Evolutionary conservation across 2,329 filamentous ascomycete genomes (phyloP), one percentile per base, ranked within the genome.

Genomic region (Paracoccidioides lutzii): DNA sequence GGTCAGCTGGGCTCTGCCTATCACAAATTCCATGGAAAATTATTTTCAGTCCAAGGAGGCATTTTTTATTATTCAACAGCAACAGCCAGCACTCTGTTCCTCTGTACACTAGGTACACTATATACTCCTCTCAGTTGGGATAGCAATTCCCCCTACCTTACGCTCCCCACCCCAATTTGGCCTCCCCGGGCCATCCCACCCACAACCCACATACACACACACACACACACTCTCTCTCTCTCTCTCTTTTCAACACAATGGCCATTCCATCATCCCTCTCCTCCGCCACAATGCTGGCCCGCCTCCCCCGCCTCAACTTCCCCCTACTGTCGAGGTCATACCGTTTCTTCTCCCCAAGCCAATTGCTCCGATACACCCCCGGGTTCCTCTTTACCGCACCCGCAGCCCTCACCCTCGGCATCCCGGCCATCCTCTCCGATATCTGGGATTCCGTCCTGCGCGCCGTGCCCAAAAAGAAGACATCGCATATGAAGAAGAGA

Each of bases 381-480:
- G 57, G 67, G 59, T 71, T 77, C 53, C 71, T 78, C 63, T 70
- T 83, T 57, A 76, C 84, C 58, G 74, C 43, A 6, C 12, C 51
- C 44, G 15, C 45, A 22, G n/a, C 76, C 42, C 75, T 88, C 61
- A 78, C 73, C 30, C 70, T 82, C 62, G 81, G 76, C 52, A 76
- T 90, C 53, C 84, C 87, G 5, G 79, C 80, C 4, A 67, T 90
- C n/a, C 73, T 95, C 28, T 83, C 81, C 55, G 87, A 87, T 60
- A 83, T 98, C 65, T 97, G 91, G 91, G 91, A 96, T 63, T 90
- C 88, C 5, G 81, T 98, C 48, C 78, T 98, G 62, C 84, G 84
- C 62, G 93, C 93, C 1, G 93, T 97, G 14, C 93, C 93, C 4
- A 98, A 98, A 80, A 97, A 95, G 77, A 98, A 97, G 81, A 94